Evolutionary conservation across 1,284 basidiomycete species (phyloP).

Genomic region (Moesziomyces sp.): DNA sequence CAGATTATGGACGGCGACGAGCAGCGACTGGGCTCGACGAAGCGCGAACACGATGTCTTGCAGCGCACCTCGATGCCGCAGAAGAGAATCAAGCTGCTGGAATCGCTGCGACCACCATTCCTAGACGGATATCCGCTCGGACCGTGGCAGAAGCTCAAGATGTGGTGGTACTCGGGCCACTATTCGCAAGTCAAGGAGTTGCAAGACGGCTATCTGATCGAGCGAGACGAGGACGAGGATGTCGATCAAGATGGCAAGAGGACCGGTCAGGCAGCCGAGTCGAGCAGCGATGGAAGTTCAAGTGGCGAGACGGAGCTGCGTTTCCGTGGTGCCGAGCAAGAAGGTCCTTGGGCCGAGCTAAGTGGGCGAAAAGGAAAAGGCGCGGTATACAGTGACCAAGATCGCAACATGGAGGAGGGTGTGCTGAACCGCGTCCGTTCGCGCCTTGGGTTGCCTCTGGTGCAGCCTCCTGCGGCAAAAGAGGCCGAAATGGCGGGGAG

Average conservation of each 20-base stretch:
- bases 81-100: conserved; percentile 51
- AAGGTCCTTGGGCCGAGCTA: conserved; percentile 44
- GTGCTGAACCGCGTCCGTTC: conserved; percentile 35
- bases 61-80: conserved; percentile 34
- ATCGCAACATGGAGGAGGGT: conserved; percentile 40
- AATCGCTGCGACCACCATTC: conserved; percentile 64
- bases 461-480: conserved; percentile 15
- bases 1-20: conserved; percentile 12
- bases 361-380: conserved; percentile 34
- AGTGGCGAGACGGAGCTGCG: conserved; percentile 1
- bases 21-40: neutral
- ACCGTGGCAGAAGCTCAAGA: conserved; percentile 55
- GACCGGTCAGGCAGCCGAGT: neutral
- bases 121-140: conserved; percentile 62
- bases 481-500: neutral
- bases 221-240: conserved; percentile 42
- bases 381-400: conserved; percentile 43
- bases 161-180: conserved; percentile 55
- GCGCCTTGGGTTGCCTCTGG: conserved; percentile 20
- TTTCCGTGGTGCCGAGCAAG: conserved; percentile 43
- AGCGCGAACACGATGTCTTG: conserved; percentile 18
- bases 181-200: conserved; percentile 47
- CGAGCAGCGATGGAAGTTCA: neutral
- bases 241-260: neutral
- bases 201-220: conserved; percentile 45